Evolutionary conservation across 2,329 filamentous ascomycete genomes (phyloP).

Genomic region (Endothia cerciana): DNA sequence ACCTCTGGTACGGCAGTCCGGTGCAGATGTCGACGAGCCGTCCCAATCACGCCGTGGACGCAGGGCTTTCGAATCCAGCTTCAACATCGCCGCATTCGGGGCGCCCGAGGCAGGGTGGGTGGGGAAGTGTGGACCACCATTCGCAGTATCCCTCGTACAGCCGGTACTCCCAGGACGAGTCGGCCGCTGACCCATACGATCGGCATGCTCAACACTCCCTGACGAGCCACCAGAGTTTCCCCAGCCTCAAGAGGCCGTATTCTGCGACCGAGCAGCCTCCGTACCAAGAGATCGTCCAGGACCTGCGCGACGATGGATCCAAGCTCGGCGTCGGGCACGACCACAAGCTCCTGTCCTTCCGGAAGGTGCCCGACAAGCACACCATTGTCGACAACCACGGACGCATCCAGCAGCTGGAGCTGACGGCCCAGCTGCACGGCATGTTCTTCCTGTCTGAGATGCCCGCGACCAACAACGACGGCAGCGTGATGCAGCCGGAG

Average conservation of each 20-base stretch:
- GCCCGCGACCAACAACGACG: conserved; percentile 65
- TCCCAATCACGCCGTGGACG: conserved; percentile 55
- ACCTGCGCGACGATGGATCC: conserved; percentile 61
- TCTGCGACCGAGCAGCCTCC: conserved; percentile 58
- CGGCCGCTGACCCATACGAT: conserved; percentile 53
- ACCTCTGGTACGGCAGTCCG: conserved; percentile 61
- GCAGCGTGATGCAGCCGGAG: conserved; percentile 70
- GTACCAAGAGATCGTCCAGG: conserved; percentile 65
- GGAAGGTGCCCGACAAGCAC: conserved; percentile 60
- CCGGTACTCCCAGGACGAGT: conserved; percentile 59
- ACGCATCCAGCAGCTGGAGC: conserved; percentile 63
- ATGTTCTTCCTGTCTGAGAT: conserved; percentile 90
- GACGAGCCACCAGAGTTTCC: conserved; percentile 55
- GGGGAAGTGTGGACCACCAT: conserved; percentile 49
- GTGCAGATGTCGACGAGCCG: conserved; percentile 56
- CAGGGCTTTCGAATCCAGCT: conserved; percentile 50
- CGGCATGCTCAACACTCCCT: conserved; percentile 54
- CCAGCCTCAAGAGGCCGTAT: conserved; percentile 61
- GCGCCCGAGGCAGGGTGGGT: conserved; percentile 50
- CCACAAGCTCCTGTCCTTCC: conserved; percentile 64
- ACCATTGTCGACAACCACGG: conserved; percentile 64
- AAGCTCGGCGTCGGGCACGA: conserved; percentile 63
- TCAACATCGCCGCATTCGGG: conserved; percentile 52
- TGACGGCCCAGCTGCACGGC: conserved; percentile 77
- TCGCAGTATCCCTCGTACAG: conserved; percentile 53